Conservation (phyloP, 805 yeast species). For the Saturnispora galanensis region DNA sequence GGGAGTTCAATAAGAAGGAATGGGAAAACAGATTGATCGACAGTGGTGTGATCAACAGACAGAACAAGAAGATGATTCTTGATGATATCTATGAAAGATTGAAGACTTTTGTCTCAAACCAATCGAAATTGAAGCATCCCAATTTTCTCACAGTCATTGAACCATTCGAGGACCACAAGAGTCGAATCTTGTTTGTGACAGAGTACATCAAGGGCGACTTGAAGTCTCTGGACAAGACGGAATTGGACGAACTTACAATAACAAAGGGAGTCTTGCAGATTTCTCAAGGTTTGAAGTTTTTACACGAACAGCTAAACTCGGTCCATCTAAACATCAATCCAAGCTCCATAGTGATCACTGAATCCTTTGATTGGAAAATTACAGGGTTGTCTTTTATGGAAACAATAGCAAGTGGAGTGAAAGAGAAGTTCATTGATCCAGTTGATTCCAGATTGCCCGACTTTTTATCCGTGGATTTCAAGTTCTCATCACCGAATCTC, state of each 20-base stretch:
- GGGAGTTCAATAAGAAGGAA: conserved; percentile 74
- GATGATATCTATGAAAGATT: conserved; percentile 60
- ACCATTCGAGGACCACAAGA: conserved; percentile 79
- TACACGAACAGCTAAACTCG: conserved; percentile 65
- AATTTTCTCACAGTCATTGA: conserved; percentile 75
- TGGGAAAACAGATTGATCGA: conserved; percentile 48
- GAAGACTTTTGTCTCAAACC: conserved; percentile 54
- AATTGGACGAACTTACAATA: conserved; percentile 60
- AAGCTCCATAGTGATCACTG: conserved; percentile 61
- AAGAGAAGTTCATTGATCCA: conserved; percentile 58
- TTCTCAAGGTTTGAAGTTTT: conserved; percentile 67
- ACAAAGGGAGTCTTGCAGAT: conserved; percentile 74
- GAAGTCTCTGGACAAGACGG: conserved; percentile 28
- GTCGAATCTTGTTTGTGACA: conserved; percentile 70
- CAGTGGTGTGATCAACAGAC: conserved; percentile 39
- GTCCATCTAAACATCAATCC: conserved; percentile 79
- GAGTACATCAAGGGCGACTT: conserved; percentile 51
- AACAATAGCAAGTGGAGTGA: conserved; percentile 33
- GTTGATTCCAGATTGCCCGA: conserved; percentile 67
- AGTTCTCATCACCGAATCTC: conserved; percentile 80
- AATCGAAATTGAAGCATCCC: conserved; percentile 85
- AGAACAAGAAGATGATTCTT: conserved; percentile 38
- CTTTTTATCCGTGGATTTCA: conserved; percentile 59
- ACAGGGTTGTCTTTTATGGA: conserved; percentile 61
- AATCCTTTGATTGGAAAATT: conserved; percentile 89